These are phyloP conservation scores for Marasmius sp. DNA, from an alignment of 1,284 basidiomycete species.

Conservation along the genomic window DNA sequence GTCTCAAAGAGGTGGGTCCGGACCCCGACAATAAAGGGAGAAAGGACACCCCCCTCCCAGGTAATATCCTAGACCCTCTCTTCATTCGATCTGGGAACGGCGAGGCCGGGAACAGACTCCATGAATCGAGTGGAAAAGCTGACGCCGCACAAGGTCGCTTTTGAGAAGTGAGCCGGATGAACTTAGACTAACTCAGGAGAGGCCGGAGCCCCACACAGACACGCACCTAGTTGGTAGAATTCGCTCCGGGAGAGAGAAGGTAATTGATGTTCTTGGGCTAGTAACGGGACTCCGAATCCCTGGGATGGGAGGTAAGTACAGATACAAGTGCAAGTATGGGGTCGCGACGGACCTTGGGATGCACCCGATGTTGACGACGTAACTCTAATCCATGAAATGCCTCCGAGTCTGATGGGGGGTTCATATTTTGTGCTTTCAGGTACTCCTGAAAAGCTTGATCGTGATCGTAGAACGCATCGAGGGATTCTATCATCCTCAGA, in stretches of 20 bases:
- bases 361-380: conserved; percentile 27
- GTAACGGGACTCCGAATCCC: conserved; percentile 34
- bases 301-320: conserved; percentile 11
- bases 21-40: too few relatives aligned
- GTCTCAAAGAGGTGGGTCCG: too few relatives aligned
- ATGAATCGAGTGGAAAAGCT: conserved; percentile 25
- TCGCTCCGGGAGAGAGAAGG: conserved; percentile 33
- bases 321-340: background rate
- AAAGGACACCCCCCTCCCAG: too few relatives aligned
- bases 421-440: conserved; percentile 25
- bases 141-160: conserved; percentile 25
- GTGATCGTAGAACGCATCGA: conserved; percentile 41
- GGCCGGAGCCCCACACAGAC: background rate
- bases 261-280: conserved; percentile 25
- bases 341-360: conserved; percentile 31
- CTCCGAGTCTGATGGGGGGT: conserved; percentile 14
- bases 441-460: conserved; percentile 34
- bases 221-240: conserved; percentile 38
- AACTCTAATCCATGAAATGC: conserved; percentile 26
- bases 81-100: too few relatives aligned
- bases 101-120: conserved; percentile 19
- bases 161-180: background rate
- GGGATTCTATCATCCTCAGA: conserved; percentile 31
- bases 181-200: background rate
- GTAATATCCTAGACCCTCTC: too few relatives aligned